These are phyloP conservation scores for Glaciozyma martinii DNA, from an alignment of 768 basidiomycete species.

Conservation along the genomic window DNA sequence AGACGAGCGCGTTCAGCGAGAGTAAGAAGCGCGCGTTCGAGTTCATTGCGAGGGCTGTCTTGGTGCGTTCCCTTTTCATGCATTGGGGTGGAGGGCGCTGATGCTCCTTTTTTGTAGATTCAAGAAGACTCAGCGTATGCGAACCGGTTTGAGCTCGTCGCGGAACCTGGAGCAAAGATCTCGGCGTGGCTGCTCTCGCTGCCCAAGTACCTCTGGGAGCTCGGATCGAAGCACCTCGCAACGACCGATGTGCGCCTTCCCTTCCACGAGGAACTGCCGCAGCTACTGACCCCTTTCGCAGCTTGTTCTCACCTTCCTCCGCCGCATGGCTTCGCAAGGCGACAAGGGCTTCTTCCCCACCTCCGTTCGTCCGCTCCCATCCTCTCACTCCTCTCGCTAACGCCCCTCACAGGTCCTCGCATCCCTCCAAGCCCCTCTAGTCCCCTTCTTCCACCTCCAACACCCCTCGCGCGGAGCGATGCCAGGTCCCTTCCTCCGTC, in stretches of 20 bases:
- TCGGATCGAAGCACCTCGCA: constrained; percentile 51
- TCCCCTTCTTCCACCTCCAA: constrained; percentile 68
- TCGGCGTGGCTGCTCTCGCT: constrained; percentile 65
- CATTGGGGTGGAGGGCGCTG: background rate
- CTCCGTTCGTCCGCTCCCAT: background rate
- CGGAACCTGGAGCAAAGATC: constrained; percentile 46
- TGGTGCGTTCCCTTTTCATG: constrained; percentile 47
- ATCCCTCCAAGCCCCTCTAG: constrained; percentile 53
- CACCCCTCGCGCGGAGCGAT: constrained; percentile 68
- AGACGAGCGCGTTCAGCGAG: constrained; percentile 51
- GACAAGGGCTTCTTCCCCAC: constrained; percentile 10
- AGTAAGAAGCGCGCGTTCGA: constrained; percentile 61
- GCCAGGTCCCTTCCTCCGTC: constrained; percentile 64
- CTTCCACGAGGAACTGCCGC: constrained; percentile 38
- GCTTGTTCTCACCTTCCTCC: constrained; percentile 53
- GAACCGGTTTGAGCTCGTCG: constrained; percentile 32
- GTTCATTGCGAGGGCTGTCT: constrained; percentile 60
- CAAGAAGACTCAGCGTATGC: constrained; percentile 13
- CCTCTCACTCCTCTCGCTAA: constrained; percentile 4
- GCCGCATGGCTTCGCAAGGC: constrained; percentile 40
- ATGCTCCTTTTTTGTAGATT: background rate
- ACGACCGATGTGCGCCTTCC: constrained; percentile 54
- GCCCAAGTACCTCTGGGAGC: constrained; percentile 78
- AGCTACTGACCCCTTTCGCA: background rate
- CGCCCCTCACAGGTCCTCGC: constrained; percentile 44